These are phyloP conservation scores for Neltuma alba DNA, from an alignment of 306 rosid species.

Conservation along the genomic window DNA sequence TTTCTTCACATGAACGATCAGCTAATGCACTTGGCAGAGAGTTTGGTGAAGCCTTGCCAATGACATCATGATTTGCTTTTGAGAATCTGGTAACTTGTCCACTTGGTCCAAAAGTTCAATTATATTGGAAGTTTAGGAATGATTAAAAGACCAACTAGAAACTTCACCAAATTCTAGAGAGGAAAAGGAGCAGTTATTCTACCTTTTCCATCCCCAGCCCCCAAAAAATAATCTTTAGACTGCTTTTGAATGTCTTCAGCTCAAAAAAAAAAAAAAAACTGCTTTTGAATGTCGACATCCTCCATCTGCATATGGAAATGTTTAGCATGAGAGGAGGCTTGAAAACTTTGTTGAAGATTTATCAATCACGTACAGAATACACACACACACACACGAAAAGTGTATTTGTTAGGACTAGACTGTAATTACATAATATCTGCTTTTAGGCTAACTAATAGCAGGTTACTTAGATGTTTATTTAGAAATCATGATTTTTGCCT, in stretches of 20 bases:
- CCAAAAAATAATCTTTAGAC: no score
- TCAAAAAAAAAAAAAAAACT: no score
- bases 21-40: neutral
- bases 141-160: no score
- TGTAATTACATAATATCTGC: neutral
- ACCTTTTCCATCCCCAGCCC: no score
- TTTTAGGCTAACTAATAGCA: neutral
- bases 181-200: no score
- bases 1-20: neutral
- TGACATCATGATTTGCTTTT: no score
- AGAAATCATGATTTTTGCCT: neutral
- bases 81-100: no score
- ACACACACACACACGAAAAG: no score
- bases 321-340: neutral
- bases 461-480: neutral
- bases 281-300: neutral
- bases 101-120: no score
- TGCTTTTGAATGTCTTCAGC: no score
- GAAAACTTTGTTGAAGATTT: neutral
- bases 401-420: neutral
- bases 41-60: neutral
- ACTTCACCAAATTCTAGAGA: no score
- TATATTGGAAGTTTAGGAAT: no score
- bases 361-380: neutral
- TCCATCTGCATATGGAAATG: neutral